A percentile compares a stretch with the other conserved stretches of the same genome.
phyloP scores from a whole-genome alignment of 148 eudicot species.

The Fallopia convolvulus region DNA sequence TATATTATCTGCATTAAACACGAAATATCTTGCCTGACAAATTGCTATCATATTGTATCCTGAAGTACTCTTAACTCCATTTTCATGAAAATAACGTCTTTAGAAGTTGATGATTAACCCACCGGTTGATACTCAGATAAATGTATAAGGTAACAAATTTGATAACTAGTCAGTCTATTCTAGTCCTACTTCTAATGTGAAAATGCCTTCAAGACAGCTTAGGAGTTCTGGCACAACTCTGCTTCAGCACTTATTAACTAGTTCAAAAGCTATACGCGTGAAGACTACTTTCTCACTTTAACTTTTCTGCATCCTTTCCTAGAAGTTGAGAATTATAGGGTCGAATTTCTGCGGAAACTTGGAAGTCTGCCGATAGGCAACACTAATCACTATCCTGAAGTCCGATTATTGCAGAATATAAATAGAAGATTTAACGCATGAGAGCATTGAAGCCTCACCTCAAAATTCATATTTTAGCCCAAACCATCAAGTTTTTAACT shows the following conservation, averaged over 20 bases:
- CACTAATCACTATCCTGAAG: not conserved
- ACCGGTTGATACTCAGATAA: not conserved
- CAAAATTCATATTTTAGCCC: not conserved
- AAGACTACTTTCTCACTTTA: too few species aligned
- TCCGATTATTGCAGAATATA: not conserved
- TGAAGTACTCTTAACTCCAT: not conserved
- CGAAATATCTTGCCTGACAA: not conserved
- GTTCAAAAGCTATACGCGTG: not conserved
- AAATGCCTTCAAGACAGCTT: not conserved
- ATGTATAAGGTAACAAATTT: not conserved
- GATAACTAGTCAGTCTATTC: not conserved
- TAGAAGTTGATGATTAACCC: not conserved
- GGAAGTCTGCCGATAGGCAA: not conserved
- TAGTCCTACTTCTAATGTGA: not conserved
- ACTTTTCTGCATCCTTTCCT: not conserved
- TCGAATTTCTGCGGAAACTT: not conserved
- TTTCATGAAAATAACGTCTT: not conserved
- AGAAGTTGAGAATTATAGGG: not conserved
- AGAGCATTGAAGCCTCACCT: not conserved
- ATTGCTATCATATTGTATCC: not conserved
- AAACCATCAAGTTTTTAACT: not conserved
- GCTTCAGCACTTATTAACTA: not conserved
- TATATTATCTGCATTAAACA: not conserved
- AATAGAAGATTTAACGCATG: not conserved
- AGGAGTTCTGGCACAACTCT: not conserved